Evolutionary conservation across 2,329 filamentous ascomycete species (phyloP), one percentile per base, ranked within the genome.

Genomic region (Teratosphaeria viscida): DNA sequence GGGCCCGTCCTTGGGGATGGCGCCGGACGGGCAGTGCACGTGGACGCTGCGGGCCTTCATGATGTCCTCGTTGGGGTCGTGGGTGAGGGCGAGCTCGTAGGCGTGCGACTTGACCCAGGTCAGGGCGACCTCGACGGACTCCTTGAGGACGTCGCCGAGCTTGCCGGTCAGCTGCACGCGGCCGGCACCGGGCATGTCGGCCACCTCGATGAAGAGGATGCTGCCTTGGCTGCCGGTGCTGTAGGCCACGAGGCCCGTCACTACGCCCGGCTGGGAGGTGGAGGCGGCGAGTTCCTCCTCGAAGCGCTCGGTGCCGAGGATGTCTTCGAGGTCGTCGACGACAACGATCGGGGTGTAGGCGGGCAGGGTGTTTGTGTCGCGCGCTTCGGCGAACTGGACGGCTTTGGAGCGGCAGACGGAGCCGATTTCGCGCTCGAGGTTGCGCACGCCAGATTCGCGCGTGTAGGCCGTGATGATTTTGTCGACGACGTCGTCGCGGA

Each of bases 61-160:
- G 70, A 99, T 92, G 72, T 99, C 92, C 66, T 92, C 88, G 58
- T 85, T 85, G 8, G 88, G 87, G 63, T 91, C 86, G 59, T 86
- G 80, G 3, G 90, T 91, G 49, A 99, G 79, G 10, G 91, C 91
- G 12, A 99, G 81, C 70, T 95, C 90, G 69, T 88, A 96, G 2
- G 92, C 92, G 73, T 99, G 92, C 3, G 90, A 89, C 75, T 96
- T 96, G 57, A 99, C 94, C 94, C 94, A 99, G 16, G 88, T 92
- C 37, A 97, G 81, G 11, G 94, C 94, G 23, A 99, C 94, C 74
- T 97, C 92, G 52, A 97, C 94, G 63, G 87, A 92, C 75, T 99
- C 94, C 76, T 97, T 97, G 61, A 99, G 84, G 34, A 99, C 94
- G 67, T 96, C 92, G 64, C 94, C 94, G 6, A 99, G 85, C 73